A percentile compares a stretch with the other conserved stretches of the same genome.
These are phyloP conservation scores for Xerocomellus intermedius DNA, from an alignment of 768 basidiomycete genomes.

Conservation along the genomic window DNA sequence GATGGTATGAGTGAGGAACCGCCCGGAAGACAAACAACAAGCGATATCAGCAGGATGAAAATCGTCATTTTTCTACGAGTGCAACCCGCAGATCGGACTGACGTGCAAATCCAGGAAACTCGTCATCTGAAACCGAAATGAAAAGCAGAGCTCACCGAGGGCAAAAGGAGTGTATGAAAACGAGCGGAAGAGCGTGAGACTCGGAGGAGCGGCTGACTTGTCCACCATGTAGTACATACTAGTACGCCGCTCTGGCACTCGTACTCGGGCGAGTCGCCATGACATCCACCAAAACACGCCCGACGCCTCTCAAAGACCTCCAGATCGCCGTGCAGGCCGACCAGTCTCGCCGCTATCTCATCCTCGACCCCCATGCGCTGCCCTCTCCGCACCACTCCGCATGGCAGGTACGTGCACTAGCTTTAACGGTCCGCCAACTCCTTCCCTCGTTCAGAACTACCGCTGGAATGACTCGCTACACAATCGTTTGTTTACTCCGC, in stretches of 20 bases:
- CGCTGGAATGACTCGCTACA: not conserved
- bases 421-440: not conserved
- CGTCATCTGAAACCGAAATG: constrained; percentile 34
- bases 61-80: constrained; percentile 34
- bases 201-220: constrained; percentile 21
- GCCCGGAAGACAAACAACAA: not conserved
- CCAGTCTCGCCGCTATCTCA: constrained; percentile 11
- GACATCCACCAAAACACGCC: not conserved
- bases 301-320: constrained; percentile 16
- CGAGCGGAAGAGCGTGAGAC: constrained; percentile 5
- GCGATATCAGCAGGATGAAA: constrained; percentile 42
- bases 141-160: constrained; percentile 19
- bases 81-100: constrained; percentile 46
- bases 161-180: not conserved
- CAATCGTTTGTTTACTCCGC: constrained; percentile 13
- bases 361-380: constrained; percentile 6
- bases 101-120: constrained; percentile 59
- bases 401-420: not conserved
- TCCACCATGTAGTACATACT: not conserved
- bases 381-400: not conserved
- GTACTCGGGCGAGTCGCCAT: not conserved
- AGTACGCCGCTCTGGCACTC: not conserved
- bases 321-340: constrained; percentile 14
- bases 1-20: constrained; percentile 8
- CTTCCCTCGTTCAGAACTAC: not conserved